These are phyloP conservation scores for Yarrowia osloensis DNA, from an alignment of 805 yeast species.

Conservation along the genomic window DNA sequence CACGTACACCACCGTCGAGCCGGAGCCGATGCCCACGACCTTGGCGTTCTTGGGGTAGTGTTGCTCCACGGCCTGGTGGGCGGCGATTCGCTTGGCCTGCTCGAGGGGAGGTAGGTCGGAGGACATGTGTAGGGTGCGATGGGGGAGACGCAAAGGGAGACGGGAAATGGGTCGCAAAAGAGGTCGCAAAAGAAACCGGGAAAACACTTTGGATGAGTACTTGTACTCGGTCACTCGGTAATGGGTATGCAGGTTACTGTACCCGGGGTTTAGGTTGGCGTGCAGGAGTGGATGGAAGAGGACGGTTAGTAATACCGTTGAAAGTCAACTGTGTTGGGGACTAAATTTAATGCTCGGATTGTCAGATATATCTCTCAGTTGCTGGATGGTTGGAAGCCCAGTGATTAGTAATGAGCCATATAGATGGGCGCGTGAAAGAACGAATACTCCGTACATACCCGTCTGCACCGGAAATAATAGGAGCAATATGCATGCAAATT, in stretches of 20 bases:
- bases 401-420: no score
- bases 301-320: neutral
- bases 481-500: conserved; percentile 9
- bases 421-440: no score
- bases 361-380: neutral
- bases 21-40: conserved; percentile 93
- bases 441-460: neutral
- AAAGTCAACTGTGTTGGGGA: neutral
- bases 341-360: neutral
- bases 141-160: neutral
- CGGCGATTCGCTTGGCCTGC: conserved; percentile 85
- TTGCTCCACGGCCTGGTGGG: conserved; percentile 89
- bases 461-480: conserved; percentile 3
- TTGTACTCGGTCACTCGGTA: neutral
- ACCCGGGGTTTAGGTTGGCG: neutral
- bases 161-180: neutral
- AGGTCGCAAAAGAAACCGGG: neutral
- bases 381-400: neutral
- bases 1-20: conserved; percentile 95
- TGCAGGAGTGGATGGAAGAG: neutral
- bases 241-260: neutral
- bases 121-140: neutral
- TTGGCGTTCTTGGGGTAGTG: conserved; percentile 68
- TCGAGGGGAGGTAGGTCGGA: conserved; percentile 49
- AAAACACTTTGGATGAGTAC: conserved; percentile 8